Evolutionary conservation across 768 basidiomycete species (phyloP), one percentile per base, ranked within the genome.

Genomic region (Russula compacta): DNA sequence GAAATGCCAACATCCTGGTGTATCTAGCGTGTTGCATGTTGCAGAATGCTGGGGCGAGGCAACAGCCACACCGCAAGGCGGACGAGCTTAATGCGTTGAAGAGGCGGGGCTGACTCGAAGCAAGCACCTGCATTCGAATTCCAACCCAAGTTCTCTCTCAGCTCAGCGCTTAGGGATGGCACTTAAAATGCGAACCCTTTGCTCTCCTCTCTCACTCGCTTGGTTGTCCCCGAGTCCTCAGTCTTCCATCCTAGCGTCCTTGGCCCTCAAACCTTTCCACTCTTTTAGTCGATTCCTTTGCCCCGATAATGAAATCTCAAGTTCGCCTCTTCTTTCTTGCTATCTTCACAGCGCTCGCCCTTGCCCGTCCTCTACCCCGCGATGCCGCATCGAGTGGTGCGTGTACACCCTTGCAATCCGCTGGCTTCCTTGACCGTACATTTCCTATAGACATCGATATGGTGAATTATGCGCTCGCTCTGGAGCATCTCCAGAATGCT

Each of bases 401-500:
- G 63, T 61, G 8, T 32, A 33, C 49, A 6, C 35, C 14, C 17
- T 21, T 51, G 35, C 10, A 32, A 3, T 38, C 32, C 51, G 59
- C 51, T 39, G 15, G 32, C 2, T 39, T 21, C 17, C 11, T 43
- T 49, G 32, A 35, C 24, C 15, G 19, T 36, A 42, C 38, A 38
- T 19, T 32, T 24, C 53, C 39, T 9, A 7, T 35, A 68, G 72
- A 72, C 43, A 54, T 53, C 15, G 60, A 72, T 24, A 64, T 74
- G 21, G 63, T 74, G 36, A 71, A 74, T 57, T 72, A 69, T 33
- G 71, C 73, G 1, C 67, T 75, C 29, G 75, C 74, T 14, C 71
- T 75, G 57, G 75, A 75, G 56, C 71, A 75, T 38, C 67, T 75
- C 50, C 75, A 75, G 67, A 73, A 70, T 35, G 66, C 69, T 5